A percentile compares a stretch with the other conserved stretches of the same genome.
These are phyloP conservation scores for Cyclotella distinguenda DNA, from an alignment of 108 stramenopile genomes.

Conservation along the genomic window DNA sequence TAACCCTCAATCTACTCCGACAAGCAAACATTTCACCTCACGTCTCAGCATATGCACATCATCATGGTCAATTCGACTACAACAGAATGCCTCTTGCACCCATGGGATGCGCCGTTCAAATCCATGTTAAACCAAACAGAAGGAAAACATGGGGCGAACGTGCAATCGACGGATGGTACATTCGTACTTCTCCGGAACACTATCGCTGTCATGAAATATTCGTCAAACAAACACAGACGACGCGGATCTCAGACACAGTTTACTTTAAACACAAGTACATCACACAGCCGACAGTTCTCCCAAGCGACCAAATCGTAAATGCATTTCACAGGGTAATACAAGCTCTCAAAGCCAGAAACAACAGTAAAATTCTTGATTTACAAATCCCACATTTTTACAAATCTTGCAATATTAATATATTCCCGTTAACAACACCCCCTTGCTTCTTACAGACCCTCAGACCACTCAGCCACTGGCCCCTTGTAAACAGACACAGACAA, in stretches of 20 bases:
- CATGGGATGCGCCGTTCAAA: neutral
- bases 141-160: conserved; percentile 1
- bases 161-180: conserved; percentile 3
- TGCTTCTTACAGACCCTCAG: too few species aligned
- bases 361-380: too few species aligned
- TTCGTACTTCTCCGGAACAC: conserved; percentile 4
- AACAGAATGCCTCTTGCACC: conserved; percentile 4
- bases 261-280: conserved; percentile 5
- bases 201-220: conserved; percentile 14
- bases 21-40: conserved; percentile 18
- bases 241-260: conserved; percentile 19
- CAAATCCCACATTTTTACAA: too few species aligned
- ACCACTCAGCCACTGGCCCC: too few species aligned
- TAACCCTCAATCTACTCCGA: conserved; percentile 47
- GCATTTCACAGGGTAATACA: neutral
- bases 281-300: neutral
- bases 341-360: conserved; percentile 3
- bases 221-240: neutral
- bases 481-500: neutral
- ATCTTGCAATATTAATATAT: too few species aligned
- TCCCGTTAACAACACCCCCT: too few species aligned
- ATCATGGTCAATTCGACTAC: neutral
- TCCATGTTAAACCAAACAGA: neutral
- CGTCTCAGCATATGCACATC: neutral
- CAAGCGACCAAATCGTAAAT: conserved; percentile 11